phyloP scores from a whole-genome alignment of 2,329 filamentous ascomycete genomes.

The Pseudogymnoascus verrucosus region DNA sequence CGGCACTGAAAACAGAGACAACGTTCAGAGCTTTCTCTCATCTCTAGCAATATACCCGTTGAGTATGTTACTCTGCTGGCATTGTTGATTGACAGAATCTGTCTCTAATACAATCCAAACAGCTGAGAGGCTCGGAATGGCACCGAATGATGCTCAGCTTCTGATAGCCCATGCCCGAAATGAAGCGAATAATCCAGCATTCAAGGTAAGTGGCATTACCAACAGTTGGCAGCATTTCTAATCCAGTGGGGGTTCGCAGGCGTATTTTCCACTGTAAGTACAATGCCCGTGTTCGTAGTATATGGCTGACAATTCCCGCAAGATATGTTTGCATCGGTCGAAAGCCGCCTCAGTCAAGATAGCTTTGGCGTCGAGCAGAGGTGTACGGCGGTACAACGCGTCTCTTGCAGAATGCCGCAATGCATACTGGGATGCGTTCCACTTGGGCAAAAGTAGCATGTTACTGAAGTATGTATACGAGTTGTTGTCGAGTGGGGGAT shows the following conservation, averaged over 20 bases:
- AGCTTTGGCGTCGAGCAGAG: not conserved
- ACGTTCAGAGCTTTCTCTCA: constrained; percentile 45
- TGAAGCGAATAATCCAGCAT: constrained; percentile 44
- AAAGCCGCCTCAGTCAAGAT: constrained; percentile 37
- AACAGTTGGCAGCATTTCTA: not conserved
- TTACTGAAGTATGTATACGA: not conserved
- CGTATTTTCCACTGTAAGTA: constrained; percentile 55
- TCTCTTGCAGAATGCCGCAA: not conserved
- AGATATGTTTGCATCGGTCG: constrained; percentile 57
- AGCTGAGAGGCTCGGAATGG: constrained; percentile 38
- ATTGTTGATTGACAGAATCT: not conserved
- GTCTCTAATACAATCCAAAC: constrained; percentile 4
- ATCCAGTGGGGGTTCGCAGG: constrained; percentile 25
- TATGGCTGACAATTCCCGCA: constrained; percentile 10
- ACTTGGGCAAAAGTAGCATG: not conserved
- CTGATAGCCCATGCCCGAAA: constrained; percentile 47
- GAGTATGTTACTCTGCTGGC: constrained; percentile 27
- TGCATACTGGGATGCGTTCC: not conserved
- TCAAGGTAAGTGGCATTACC: constrained; percentile 41
- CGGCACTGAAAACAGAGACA: constrained; percentile 45
- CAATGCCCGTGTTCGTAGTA: constrained; percentile 10
- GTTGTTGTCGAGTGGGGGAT: not conserved
- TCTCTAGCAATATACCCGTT: constrained; percentile 51
- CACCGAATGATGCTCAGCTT: constrained; percentile 47
- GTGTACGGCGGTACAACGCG: not conserved